These are phyloP conservation scores for Thalassiosira livingstoniorum DNA, from an alignment of 352 stramenopile genomes.

Conservation along the genomic window DNA sequence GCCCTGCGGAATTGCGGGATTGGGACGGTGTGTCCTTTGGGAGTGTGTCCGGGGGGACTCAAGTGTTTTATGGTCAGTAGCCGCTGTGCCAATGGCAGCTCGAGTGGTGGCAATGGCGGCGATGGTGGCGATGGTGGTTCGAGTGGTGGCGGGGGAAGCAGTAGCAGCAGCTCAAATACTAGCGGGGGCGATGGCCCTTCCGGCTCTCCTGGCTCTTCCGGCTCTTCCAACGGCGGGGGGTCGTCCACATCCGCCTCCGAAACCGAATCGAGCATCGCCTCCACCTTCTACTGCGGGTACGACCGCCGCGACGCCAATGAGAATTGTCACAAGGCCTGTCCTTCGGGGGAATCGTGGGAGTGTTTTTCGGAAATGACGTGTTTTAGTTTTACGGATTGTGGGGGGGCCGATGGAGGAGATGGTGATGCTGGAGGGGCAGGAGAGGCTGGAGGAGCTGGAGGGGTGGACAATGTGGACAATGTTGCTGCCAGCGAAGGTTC, in stretches of 20 bases:
- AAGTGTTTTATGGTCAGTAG: conserved; percentile 46
- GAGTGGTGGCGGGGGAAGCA: neutral
- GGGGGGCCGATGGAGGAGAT: neutral
- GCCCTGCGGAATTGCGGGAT: conserved; percentile 41
- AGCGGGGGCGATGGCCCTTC: neutral
- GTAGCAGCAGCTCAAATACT: neutral
- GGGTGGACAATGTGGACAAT: neutral
- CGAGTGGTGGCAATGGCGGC: neutral
- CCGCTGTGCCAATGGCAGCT: neutral
- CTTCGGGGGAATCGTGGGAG: conserved; percentile 19
- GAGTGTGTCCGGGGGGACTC: conserved; percentile 35
- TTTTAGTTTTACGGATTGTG: conserved; percentile 42
- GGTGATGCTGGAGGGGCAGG: neutral
- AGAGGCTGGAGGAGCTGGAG: neutral
- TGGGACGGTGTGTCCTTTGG: conserved; percentile 37
- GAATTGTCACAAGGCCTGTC: conserved; percentile 32
- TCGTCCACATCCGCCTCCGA: neutral
- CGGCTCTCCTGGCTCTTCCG: neutral
- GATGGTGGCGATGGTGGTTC: conserved; percentile 1
- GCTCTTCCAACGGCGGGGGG: neutral
- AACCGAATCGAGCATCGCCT: neutral
- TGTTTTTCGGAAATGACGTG: conserved; percentile 33
- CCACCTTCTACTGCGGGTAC: neutral
- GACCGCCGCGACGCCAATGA: neutral
- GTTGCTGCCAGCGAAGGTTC: neutral